A percentile compares a stretch with the other conserved stretches of the same genome.
phyloP scores from a whole-genome alignment of 495 filamentous ascomycete species.

The Xylaria nigripes region DNA sequence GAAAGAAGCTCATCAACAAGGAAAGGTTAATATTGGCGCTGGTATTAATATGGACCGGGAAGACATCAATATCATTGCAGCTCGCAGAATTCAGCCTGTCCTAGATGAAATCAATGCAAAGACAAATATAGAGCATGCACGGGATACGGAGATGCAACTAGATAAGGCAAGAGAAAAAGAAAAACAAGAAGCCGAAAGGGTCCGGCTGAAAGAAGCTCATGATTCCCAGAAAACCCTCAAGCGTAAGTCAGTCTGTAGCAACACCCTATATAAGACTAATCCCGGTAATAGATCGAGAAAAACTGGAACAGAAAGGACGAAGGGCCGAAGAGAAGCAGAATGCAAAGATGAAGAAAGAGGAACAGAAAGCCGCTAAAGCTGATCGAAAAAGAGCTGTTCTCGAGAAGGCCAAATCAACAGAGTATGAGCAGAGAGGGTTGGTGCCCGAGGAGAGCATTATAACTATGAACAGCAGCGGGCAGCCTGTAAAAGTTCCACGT shows the following conservation, averaged over 20 bases:
- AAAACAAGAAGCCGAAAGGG: constrained; percentile 36
- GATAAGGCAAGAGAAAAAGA: constrained; percentile 43
- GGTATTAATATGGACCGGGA: constrained; percentile 70
- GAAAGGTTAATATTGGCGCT: constrained; percentile 71
- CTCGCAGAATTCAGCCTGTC: constrained; percentile 72
- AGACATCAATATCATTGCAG: constrained; percentile 75
- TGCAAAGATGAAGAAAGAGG: constrained; percentile 41
- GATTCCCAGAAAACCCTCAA: constrained; percentile 37
- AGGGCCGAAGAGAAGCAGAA: constrained; percentile 45
- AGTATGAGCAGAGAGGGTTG: not conserved
- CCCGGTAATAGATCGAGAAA: constrained; percentile 36
- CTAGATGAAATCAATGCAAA: constrained; percentile 81
- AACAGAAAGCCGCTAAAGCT: constrained; percentile 40
- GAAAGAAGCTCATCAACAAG: constrained; percentile 41
- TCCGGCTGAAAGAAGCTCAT: constrained; percentile 38
- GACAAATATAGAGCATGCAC: constrained; percentile 57
- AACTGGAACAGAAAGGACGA: constrained; percentile 39
- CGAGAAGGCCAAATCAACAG: constrained; percentile 32
- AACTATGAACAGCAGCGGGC: constrained; percentile 12
- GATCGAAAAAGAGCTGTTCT: constrained; percentile 42
- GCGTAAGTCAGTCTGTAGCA: constrained; percentile 22
- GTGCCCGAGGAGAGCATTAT: not conserved
- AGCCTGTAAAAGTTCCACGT: constrained; percentile 1
- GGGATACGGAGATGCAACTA: constrained; percentile 43
- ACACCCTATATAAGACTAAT: constrained; percentile 14